Evolutionary conservation across 805 yeast genomes (phyloP).

Genomic region (Nakazawaea ernobii): DNA sequence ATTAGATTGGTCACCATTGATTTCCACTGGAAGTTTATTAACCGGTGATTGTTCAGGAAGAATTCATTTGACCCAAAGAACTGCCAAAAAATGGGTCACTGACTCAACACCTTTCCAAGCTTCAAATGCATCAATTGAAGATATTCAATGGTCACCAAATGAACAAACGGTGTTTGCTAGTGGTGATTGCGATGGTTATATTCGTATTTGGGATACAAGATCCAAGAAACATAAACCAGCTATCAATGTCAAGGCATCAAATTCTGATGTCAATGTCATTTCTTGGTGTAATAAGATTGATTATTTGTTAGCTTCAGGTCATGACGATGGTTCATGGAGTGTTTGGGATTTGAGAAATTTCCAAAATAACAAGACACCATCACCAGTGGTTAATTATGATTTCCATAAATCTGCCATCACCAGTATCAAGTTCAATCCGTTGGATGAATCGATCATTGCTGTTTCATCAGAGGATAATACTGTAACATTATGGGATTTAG

Average conservation of each 20-base stretch:
- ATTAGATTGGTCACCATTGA: constrained; percentile 90
- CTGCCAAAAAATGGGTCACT: constrained; percentile 75
- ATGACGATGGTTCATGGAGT: constrained; percentile 96
- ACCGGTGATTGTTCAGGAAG: constrained; percentile 90
- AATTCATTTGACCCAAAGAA: constrained; percentile 71
- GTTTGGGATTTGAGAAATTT: constrained; percentile 95
- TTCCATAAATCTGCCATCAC: constrained; percentile 95
- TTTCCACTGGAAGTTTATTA: constrained; percentile 71
- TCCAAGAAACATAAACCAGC: constrained; percentile 91
- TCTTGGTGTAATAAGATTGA: constrained; percentile 90
- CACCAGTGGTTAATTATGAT: constrained; percentile 91
- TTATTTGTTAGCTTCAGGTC: constrained; percentile 89
- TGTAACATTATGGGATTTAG: constrained; percentile 95
- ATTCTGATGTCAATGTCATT: constrained; percentile 86
- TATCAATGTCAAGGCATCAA: constrained; percentile 72
- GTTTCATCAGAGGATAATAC: constrained; percentile 96
- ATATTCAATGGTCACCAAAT: constrained; percentile 91
- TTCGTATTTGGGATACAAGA: constrained; percentile 96
- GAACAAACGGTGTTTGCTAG: constrained; percentile 95
- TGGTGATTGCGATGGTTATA: constrained; percentile 85
- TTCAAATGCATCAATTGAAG: constrained; percentile 79
- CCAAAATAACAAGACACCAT: constrained; percentile 49
- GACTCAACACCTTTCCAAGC: constrained; percentile 76
- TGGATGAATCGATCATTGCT: constrained; percentile 92
- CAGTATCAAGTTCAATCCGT: constrained; percentile 88